phyloP scores from a whole-genome alignment of 345 rosid species.

The Lumnitzera littorea region DNA sequence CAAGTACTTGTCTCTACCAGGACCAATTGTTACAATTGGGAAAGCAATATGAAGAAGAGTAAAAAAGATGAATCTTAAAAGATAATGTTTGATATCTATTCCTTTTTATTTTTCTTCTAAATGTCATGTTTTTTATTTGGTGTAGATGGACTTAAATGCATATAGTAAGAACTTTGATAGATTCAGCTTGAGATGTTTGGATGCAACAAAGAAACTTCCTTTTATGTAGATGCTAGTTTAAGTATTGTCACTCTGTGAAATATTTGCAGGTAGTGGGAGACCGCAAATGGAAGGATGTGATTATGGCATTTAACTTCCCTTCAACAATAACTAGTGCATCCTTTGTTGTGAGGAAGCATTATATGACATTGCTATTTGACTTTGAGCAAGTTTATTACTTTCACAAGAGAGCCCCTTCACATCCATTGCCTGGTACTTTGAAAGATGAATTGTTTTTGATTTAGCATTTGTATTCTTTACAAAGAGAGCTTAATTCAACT shows the following conservation, averaged over 20 bases:
- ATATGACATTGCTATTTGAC: conserved; percentile 57
- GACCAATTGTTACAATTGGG: too few species aligned
- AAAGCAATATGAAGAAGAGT: too few species aligned
- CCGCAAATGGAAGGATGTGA: conserved; percentile 91
- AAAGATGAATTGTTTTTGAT: not conserved
- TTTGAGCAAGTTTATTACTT: conserved; percentile 70
- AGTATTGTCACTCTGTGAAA: conserved; percentile 8
- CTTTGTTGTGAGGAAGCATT: conserved; percentile 70
- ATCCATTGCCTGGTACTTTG: conserved; percentile 27
- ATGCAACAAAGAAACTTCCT: not conserved
- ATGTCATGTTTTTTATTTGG: too few species aligned
- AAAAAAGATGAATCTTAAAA: too few species aligned
- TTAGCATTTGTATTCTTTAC: too few species aligned
- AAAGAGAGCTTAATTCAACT: too few species aligned
- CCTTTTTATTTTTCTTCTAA: too few species aligned
- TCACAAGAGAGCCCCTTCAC: conserved; percentile 32
- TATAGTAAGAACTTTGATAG: not conserved
- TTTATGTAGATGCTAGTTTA: not conserved
- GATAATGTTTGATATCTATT: too few species aligned
- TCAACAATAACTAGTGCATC: conserved; percentile 85
- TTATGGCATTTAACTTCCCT: conserved; percentile 60
- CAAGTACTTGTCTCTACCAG: too few species aligned
- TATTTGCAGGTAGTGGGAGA: conserved; percentile 53
- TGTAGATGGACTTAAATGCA: too few species aligned
- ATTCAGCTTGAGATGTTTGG: not conserved